These are phyloP conservation scores for Lophiostoma macrostomum DNA, from an alignment of 495 filamentous ascomycete genomes.

Conservation along the genomic window DNA sequence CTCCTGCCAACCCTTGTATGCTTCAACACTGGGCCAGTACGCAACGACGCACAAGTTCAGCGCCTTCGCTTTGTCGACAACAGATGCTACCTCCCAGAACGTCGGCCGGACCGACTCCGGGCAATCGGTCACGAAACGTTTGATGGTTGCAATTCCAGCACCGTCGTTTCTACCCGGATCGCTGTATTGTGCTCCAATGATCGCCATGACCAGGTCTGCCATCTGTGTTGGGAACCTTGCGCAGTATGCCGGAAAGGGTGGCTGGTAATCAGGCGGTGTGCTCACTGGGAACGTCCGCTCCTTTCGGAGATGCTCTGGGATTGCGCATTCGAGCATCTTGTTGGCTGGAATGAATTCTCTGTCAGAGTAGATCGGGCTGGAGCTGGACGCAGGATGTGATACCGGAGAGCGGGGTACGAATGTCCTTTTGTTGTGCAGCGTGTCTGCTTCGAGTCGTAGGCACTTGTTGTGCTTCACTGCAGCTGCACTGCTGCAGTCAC, in stretches of 20 bases:
- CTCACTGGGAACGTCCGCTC: constrained; percentile 5
- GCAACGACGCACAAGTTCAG: constrained; percentile 36
- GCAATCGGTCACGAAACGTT: constrained; percentile 11
- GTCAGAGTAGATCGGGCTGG: too few relatives aligned
- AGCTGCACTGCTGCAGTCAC: too few relatives aligned
- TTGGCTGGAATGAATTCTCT: too few relatives aligned
- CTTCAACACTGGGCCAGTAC: constrained; percentile 35
- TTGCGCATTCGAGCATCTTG: constrained; percentile 10
- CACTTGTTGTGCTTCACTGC: too few relatives aligned
- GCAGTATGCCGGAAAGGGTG: constrained; percentile 31
- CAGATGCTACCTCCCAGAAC: constrained; percentile 34
- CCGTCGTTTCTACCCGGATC: background rate
- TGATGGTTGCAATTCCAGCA: background rate
- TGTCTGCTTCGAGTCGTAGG: too few relatives aligned
- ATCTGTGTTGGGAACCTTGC: constrained; percentile 31
- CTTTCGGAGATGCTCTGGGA: constrained; percentile 1
- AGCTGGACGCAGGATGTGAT: too few relatives aligned
- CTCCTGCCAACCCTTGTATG: constrained; percentile 32
- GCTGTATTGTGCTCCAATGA: constrained; percentile 36
- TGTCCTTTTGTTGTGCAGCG: too few relatives aligned
- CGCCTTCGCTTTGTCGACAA: constrained; percentile 30
- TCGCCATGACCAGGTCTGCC: constrained; percentile 38
- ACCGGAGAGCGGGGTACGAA: too few relatives aligned
- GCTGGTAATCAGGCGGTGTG: constrained; percentile 3
- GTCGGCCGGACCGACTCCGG: constrained; percentile 8